phyloP scores from a whole-genome alignment of 2,329 filamentous ascomycete species.

The Intubia oerlemansii region DNA sequence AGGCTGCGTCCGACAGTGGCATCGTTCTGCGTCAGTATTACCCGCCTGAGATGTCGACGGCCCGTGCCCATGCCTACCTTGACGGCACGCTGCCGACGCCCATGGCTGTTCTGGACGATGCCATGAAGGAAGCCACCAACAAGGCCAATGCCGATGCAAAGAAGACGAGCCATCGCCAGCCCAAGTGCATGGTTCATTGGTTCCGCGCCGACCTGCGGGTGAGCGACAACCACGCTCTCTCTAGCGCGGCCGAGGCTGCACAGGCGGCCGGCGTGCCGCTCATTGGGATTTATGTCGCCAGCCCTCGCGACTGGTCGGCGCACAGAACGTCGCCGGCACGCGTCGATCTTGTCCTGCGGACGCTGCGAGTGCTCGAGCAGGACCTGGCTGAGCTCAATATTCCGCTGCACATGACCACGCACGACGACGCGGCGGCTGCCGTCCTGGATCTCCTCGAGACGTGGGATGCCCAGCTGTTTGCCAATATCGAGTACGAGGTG shows the following conservation, averaged over 20 bases:
- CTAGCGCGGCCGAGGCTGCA: conserved; percentile 36
- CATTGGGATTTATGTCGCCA: conserved; percentile 58
- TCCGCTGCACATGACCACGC: conserved; percentile 44
- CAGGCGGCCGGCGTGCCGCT: conserved; percentile 31
- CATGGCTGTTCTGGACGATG: conserved; percentile 42
- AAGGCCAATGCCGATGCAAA: conserved; percentile 28
- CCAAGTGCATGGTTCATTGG: conserved; percentile 56
- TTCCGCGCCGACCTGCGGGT: conserved; percentile 67
- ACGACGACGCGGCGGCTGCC: conserved; percentile 37
- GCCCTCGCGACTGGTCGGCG: conserved; percentile 66
- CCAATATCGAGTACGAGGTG: conserved; percentile 81
- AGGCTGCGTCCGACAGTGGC: conserved; percentile 28
- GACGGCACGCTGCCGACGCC: conserved; percentile 48
- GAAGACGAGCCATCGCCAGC: too few species aligned
- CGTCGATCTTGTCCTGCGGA: conserved; percentile 65
- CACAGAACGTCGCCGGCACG: conserved; percentile 52
- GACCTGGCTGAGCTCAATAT: conserved; percentile 54
- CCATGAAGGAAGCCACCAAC: conserved; percentile 40
- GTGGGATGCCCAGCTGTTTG: conserved; percentile 61
- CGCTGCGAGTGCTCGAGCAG: conserved; percentile 38
- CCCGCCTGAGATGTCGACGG: conserved; percentile 68
- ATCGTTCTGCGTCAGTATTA: conserved; percentile 60
- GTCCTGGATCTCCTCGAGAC: conserved; percentile 43
- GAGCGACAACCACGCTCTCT: conserved; percentile 51
- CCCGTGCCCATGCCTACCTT: conserved; percentile 53